Base-by-base conservation (phyloP, 1,284 basidiomycete species). In the Butyriboletus appendiculatus region DNA sequence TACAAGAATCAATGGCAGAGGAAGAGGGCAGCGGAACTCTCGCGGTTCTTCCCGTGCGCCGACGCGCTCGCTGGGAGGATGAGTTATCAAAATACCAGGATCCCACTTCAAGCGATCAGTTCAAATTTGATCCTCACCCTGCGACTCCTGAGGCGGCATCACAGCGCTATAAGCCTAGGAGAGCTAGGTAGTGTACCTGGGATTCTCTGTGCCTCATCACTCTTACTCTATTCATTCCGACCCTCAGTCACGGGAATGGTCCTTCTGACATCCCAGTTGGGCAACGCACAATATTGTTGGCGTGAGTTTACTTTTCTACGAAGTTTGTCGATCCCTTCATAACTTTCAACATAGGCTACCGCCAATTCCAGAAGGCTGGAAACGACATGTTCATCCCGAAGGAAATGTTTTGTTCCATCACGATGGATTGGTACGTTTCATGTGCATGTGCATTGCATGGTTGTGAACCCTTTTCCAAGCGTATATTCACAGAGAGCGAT, bases 401-500 rank as follows among this genome's bases (percentile, higher is more conserved):
- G 62, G 62, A 16, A 44, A 37, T 12, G 20, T 51, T 2, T 8
- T 62, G 9, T 66, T 56, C 38, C 50, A 59, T 26, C 52, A 59
- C 16, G 40, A 57, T 35, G 34, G 22, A 60, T 40, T 60, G 1
- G 62, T 65, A 24, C 2, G 62, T 32, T 40, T 42, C 24, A 39
- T 24, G 41, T 34, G 14, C 5, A 6, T 11, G 9, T 20, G 18
- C 15, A 37, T 39, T 16, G 11, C 4, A 22, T 6, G 3, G 12
- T 49, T 12, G 5, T 39, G 1, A 5, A 59, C 48, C 12, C 0
- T n/a, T 46, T 44, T 50, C 15, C 34, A 15, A 64, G 59, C 61
- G 45, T 33, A 33, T 66, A 44, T 62, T 62, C 43, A 65, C 63
- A 44, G 61, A 62, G 42, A n/a, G n/a, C n/a, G n/a, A n/a, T n/a